These are phyloP conservation scores for Colletotrichum australisinense DNA, from an alignment of 2,329 filamentous ascomycete species.

Conservation along the genomic window DNA sequence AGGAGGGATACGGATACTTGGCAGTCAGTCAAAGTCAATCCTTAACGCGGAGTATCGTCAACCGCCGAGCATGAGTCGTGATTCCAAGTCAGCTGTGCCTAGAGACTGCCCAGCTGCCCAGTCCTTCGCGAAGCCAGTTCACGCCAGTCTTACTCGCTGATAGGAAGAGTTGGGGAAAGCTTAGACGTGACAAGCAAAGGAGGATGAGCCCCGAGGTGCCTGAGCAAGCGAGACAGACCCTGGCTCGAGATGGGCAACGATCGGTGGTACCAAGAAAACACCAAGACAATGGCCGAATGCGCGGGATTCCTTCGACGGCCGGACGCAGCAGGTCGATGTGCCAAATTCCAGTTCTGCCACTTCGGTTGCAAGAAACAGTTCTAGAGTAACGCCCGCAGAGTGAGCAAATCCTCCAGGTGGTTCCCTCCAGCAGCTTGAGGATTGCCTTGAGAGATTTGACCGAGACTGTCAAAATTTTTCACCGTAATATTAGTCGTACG, in stretches of 20 bases:
- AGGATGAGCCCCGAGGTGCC: slow-evolving; percentile 12
- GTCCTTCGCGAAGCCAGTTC: background rate
- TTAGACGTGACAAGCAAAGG: slow-evolving; percentile 32
- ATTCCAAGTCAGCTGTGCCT: background rate
- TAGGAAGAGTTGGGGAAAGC: slow-evolving; percentile 25
- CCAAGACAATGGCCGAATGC: slow-evolving; percentile 27
- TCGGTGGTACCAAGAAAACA: slow-evolving; percentile 35
- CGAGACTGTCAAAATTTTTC: background rate
- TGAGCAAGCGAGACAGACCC: slow-evolving; percentile 5
- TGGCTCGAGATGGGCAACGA: slow-evolving; percentile 4
- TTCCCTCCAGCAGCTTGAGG: background rate
- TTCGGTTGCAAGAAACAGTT: background rate
- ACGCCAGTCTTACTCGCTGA: background rate
- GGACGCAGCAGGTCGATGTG: background rate
- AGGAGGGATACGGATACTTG: slow-evolving; percentile 7
- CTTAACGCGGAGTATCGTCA: slow-evolving; percentile 32
- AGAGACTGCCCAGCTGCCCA: slow-evolving; percentile 20
- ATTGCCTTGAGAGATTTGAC: background rate
- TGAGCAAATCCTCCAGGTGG: background rate
- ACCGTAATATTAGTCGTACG: background rate
- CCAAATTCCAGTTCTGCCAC: background rate
- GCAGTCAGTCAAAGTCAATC: slow-evolving; percentile 29
- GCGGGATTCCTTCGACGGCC: slow-evolving; percentile 10
- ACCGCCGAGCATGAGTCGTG: slow-evolving; percentile 12
- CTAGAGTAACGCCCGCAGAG: background rate